Evolutionary conservation across 1,284 basidiomycete species (phyloP).

Genomic region (Microbotryum violaceum): DNA sequence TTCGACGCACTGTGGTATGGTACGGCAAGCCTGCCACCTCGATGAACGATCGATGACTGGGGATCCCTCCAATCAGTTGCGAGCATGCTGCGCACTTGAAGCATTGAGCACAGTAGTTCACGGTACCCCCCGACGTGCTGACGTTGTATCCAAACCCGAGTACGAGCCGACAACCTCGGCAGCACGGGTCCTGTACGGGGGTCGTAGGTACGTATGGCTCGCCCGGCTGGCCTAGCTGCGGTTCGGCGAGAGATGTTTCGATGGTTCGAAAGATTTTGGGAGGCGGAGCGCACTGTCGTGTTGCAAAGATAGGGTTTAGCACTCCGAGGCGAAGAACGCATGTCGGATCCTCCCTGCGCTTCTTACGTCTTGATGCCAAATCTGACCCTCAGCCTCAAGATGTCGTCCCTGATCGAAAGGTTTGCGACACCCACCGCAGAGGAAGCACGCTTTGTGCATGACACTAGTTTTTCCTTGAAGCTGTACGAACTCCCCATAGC

Average conservation of each 20-base stretch:
- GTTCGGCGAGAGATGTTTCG: constrained; percentile 15
- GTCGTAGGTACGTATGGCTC: neutral
- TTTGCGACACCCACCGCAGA: constrained; percentile 67
- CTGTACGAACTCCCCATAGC: constrained; percentile 16
- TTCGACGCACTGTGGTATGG: constrained; percentile 11
- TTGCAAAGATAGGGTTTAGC: neutral
- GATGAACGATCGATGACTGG: constrained; percentile 14
- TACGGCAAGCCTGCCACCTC: constrained; percentile 12
- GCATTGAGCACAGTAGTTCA: constrained; percentile 15
- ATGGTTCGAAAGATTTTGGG: constrained; percentile 10
- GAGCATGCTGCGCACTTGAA: constrained; percentile 17
- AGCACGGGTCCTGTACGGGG: constrained; percentile 1
- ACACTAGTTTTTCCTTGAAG: constrained; percentile 1
- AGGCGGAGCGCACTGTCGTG: constrained; percentile 15
- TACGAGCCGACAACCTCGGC: constrained; percentile 1
- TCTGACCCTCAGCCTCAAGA: constrained; percentile 10
- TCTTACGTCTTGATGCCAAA: constrained; percentile 19
- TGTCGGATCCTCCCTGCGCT: neutral
- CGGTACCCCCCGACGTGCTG: constrained; percentile 12
- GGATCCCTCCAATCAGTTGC: neutral
- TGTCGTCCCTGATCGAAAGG: constrained; percentile 13
- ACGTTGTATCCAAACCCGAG: constrained; percentile 11
- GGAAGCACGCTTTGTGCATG: constrained; percentile 43
- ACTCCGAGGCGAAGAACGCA: too few relatives aligned
- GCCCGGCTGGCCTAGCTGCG: neutral